Percentiles rank a stretch among this genome's conserved stretches.
Conservation (phyloP, 441 rosid genomes). For the Gossypium trilobum region DNA sequence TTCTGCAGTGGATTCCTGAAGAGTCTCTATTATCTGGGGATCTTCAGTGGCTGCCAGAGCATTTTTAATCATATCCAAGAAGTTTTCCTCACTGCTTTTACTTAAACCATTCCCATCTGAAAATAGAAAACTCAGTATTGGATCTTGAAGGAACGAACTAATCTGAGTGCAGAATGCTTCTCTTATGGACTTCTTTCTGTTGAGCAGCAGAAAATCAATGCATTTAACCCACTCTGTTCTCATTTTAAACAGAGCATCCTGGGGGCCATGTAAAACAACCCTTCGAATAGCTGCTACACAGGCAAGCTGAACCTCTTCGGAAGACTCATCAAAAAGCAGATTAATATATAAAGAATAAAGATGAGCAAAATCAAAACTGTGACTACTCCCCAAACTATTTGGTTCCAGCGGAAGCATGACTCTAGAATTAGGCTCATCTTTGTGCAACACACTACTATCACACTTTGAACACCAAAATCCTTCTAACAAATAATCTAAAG, state of each 20-base stretch:
- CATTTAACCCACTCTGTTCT: constrained; percentile 70
- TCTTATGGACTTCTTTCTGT: constrained; percentile 63
- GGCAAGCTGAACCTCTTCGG: constrained; percentile 80
- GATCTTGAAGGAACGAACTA: constrained; percentile 50
- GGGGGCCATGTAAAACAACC: constrained; percentile 56
- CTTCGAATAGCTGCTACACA: constrained; percentile 63
- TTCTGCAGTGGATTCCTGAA: constrained; percentile 68
- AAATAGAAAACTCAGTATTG: constrained; percentile 52
- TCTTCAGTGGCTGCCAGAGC: constrained; percentile 56
- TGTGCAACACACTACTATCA: constrained; percentile 36
- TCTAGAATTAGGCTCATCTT: constrained; percentile 29
- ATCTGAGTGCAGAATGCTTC: constrained; percentile 85
- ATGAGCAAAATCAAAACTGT: constrained; percentile 31
- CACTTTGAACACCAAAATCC: constrained; percentile 90
- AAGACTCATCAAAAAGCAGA: constrained; percentile 67
- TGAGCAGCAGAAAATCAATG: constrained; percentile 55
- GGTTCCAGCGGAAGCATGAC: constrained; percentile 28
- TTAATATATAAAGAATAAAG: constrained; percentile 57
- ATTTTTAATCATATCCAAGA: constrained; percentile 53
- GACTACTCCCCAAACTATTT: constrained; percentile 29
- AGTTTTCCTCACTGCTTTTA: constrained; percentile 38
- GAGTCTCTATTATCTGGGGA: constrained; percentile 64
- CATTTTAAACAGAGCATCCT: constrained; percentile 41
- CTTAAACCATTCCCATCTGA: constrained; percentile 30
- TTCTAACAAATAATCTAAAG: constrained; percentile 44